Base-by-base conservation (phyloP, 1,284 basidiomycete genomes). In the Cystobasidium sp. region DNA sequence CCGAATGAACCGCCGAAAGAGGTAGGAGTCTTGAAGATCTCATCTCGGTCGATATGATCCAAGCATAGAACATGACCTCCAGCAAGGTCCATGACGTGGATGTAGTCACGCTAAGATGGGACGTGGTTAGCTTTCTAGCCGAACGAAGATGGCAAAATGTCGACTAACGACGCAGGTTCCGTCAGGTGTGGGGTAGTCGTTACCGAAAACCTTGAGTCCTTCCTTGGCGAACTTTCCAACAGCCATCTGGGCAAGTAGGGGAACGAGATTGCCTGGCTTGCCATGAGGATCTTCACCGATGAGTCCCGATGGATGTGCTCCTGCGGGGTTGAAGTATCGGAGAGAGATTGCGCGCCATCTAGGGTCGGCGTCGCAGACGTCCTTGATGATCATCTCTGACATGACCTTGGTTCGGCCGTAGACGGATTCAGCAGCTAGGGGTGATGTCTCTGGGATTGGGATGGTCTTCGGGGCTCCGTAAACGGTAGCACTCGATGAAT, bases 401-500 rank as follows among this genome's bases (percentile, higher is more conserved):
- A 99, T 94, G 76, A 93, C 89, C 84, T 99, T 99, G 37, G 94
- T 97, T 81, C 91, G 90, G 46, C 94, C 97, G 81, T 99, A 99
- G 20, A 92, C 91, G 78, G 93, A 96, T 82, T 95, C 91, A 1
- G 96, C 93, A 80, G 91, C 85, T 75, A 99, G 84, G 12, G 91
- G 90, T 6, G 93, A 94, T 3, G 90, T 88, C 84, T 99, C 97
- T 22, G 94, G 93, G 78, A 99, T 99, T 61, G 97, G 97, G 74
- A 99, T 93, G 73, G 85, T 85, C 59, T 92, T 90, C 8, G 97
- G 97, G 2, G 90, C 94, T 75, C 97, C 97, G 82, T 99, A 99
- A 46, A 99, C 97, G n/a, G 97, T 99, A 1, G 97, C 97, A 31
- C 94, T 97, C 12, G 95, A 97, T 0, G 94, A 97, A 85, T 98